Evolutionary conservation across 176 grass and related monocot species (phyloP).

Genomic region (Oropetium thomaeum): DNA sequence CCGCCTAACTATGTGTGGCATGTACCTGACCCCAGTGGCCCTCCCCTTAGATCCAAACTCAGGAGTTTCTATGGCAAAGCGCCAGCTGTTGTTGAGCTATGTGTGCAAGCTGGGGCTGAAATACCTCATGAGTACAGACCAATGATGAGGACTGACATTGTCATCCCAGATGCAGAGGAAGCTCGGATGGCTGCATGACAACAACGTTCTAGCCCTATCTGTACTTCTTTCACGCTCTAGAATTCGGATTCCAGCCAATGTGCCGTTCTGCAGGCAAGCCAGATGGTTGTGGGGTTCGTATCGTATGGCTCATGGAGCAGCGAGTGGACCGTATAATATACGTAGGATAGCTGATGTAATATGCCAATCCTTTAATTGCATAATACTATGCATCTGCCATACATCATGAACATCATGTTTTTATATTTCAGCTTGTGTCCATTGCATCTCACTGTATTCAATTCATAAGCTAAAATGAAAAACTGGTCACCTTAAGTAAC

Average conservation of each 20-base stretch:
- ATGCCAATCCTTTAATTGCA: no score
- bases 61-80: constrained; percentile 87
- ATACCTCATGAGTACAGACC: constrained; percentile 61
- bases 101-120: constrained; percentile 85
- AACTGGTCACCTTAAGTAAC: no score
- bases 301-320: background rate
- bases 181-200: constrained; percentile 54
- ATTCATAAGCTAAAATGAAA: no score
- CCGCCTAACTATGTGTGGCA: constrained; percentile 87
- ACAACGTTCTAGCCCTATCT: constrained; percentile 1
- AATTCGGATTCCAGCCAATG: constrained; percentile 10
- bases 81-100: constrained; percentile 71
- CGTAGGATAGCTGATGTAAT: constrained; percentile 10
- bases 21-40: constrained; percentile 50
- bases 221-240: constrained; percentile 6
- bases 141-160: constrained; percentile 86
- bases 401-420: no score
- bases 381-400: no score
- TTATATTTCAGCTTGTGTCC: no score
- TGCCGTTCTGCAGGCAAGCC: background rate
- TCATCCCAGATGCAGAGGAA: constrained; percentile 72
- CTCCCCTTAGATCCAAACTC: constrained; percentile 53
- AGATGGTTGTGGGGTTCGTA: background rate
- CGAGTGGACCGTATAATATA: constrained; percentile 7
- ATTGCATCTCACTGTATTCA: no score